Conservation (phyloP, 177 flowering plant species). For the Vitis hybrid region DNA sequence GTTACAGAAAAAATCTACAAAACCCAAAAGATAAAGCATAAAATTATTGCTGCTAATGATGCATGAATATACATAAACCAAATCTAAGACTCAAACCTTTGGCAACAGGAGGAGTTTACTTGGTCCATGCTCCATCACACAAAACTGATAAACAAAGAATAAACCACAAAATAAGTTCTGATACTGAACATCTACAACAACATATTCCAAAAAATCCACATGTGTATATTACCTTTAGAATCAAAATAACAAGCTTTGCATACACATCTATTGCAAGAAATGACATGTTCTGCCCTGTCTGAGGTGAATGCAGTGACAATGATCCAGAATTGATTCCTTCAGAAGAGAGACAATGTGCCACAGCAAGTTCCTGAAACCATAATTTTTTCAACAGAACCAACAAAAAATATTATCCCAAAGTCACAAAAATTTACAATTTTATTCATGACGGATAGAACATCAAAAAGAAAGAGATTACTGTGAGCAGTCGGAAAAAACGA, state of each 20-base stretch:
- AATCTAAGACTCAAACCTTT: constrained; percentile 46
- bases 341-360: constrained; percentile 67
- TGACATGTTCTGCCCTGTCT: constrained; percentile 58
- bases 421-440: too few relatives aligned
- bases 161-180: neutral
- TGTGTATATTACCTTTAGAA: constrained; percentile 63
- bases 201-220: too few relatives aligned
- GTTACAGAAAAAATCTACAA: constrained; percentile 74
- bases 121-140: constrained; percentile 64
- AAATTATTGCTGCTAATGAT: too few relatives aligned
- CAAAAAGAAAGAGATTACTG: constrained; percentile 35
- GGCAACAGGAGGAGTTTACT: constrained; percentile 63
- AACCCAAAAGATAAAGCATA: constrained; percentile 1
- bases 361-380: constrained; percentile 71
- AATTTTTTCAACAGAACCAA: neutral
- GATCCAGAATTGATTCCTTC: constrained; percentile 54
- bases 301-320: constrained; percentile 43
- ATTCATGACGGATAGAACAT: neutral
- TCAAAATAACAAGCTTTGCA: constrained; percentile 75
- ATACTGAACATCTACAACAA: too few relatives aligned
- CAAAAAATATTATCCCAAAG: too few relatives aligned
- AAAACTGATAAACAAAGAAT: constrained; percentile 29
- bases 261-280: constrained; percentile 81
- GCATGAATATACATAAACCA: neutral
- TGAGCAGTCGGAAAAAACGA: constrained; percentile 78